Conservation (phyloP, 164 flowering plant genomes). For the Piper longum region DNA sequence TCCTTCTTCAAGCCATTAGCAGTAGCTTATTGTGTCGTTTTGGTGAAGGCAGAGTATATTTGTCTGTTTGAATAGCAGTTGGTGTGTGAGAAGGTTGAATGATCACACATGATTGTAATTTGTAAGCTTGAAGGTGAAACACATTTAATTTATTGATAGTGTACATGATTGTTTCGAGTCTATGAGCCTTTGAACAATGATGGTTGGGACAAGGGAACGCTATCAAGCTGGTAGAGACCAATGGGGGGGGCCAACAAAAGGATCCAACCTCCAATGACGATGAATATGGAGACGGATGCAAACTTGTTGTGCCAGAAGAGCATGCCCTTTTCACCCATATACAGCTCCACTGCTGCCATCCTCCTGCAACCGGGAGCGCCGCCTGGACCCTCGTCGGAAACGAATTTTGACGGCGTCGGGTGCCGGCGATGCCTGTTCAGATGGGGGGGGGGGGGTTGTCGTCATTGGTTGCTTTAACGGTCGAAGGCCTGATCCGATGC, state of each 20-base stretch:
- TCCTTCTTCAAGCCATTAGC: constrained; percentile 1
- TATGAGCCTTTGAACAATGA: constrained; percentile 25
- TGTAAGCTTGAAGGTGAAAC: background rate
- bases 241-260: constrained; percentile 69
- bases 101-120: constrained; percentile 5
- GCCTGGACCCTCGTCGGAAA: constrained; percentile 35
- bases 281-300: constrained; percentile 82
- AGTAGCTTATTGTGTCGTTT: background rate
- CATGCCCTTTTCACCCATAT: constrained; percentile 67
- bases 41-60: background rate
- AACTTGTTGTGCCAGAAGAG: constrained; percentile 92
- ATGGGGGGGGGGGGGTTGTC: constrained; percentile 7
- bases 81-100: constrained; percentile 2
- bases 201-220: constrained; percentile 50
- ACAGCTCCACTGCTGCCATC: constrained; percentile 30
- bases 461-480: constrained; percentile 4
- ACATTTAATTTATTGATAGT: background rate
- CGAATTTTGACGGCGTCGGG: constrained; percentile 22
- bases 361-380: constrained; percentile 10
- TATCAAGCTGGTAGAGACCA: constrained; percentile 67
- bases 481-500: background rate
- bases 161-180: background rate
- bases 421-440: constrained; percentile 10
- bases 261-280: constrained; percentile 75
- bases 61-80: background rate